Evolutionary conservation across 768 basidiomycete species (phyloP), one percentile per base, ranked within the genome.

Genomic region (Suillus occidentalis): DNA sequence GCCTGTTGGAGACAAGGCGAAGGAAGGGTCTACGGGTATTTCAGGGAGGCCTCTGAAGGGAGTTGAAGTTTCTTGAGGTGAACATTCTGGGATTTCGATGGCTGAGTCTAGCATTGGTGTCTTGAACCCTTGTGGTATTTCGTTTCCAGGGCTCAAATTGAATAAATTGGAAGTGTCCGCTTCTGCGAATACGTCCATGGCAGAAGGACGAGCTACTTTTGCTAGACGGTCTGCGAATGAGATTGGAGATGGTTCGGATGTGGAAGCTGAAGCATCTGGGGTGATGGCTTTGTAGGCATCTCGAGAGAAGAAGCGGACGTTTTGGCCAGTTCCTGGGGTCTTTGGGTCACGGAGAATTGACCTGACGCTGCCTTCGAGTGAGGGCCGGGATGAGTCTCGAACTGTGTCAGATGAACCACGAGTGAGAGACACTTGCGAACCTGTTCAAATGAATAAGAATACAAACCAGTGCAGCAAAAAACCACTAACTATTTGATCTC

Each of bases 271-370:
- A 25, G 82, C 76, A 52, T 91, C 87, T n/a, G 89, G 87, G 58
- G 82, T 89, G 70, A 89, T 85, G 28, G 84, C 78, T 67, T 83
- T 87, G 78, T 84, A 88, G 14, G 86, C 87, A 61, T 90, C 87
- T 34, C 86, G 82, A 34, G 89, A 86, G 74, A 91, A 90, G 78
- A 92, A 91, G 7, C 90, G 87, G 49, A 92, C 90, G 65, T 87
- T 91, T 72, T 88, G 87, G n/a, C 90, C 90, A 13, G 89, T 90
- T 4, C 87, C 89, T 18, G 90, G 90, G 0, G 89, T 89, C 56
- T 87, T 87, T 4, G 83, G 84, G 66, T 88, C 87, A 49, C 89
- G 87, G 34, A 92, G 81, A 67, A 92, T 92, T 18, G 90, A 91
- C 16, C 89, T 85, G 6, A 89, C 80, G 14, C 89, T 90, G 61